Percentiles rank a stretch among this genome's conserved stretches.
Conservation (phyloP, 164 flowering plant species). For the Euptelea pleiosperma region DNA sequence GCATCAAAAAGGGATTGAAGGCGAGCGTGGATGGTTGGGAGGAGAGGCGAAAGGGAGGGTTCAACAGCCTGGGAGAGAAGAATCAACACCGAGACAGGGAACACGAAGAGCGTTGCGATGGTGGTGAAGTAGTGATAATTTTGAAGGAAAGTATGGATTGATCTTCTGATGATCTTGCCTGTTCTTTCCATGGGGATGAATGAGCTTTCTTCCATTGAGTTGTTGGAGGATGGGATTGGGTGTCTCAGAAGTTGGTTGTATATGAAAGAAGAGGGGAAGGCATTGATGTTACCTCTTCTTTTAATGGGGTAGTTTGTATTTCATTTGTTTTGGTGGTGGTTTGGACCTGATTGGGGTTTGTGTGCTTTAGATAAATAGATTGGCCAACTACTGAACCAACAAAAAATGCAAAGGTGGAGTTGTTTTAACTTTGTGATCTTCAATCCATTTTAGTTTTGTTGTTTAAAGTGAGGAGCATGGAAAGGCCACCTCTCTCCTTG, state of each 20-base stretch:
- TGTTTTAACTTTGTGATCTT: too few species aligned
- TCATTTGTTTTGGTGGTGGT: constrained; percentile 13
- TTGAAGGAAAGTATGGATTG: constrained; percentile 61
- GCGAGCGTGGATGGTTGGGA: constrained; percentile 30
- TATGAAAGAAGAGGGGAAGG: constrained; percentile 2
- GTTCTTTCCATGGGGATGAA: constrained; percentile 43
- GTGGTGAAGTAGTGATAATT: constrained; percentile 56
- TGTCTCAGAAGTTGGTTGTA: not conserved
- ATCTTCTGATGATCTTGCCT: constrained; percentile 55
- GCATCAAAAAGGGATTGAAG: constrained; percentile 53
- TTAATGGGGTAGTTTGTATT: constrained; percentile 1
- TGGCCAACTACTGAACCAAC: constrained; percentile 50
- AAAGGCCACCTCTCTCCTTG: too few species aligned
- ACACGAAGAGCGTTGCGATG: constrained; percentile 36
- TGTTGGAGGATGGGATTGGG: constrained; percentile 1
- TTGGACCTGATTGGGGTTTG: constrained; percentile 18
- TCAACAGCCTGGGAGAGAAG: constrained; percentile 52
- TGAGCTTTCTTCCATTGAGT: constrained; percentile 23
- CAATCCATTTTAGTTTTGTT: too few species aligned
- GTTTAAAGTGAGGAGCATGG: too few species aligned
- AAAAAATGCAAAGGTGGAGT: constrained; percentile 20
- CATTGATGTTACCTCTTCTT: constrained; percentile 14
- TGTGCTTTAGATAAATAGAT: too few species aligned
- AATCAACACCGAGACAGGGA: constrained; percentile 60
- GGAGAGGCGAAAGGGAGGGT: constrained; percentile 30